phyloP scores from a whole-genome alignment of 306 rosid genomes.

The Nissolia schottii region DNA sequence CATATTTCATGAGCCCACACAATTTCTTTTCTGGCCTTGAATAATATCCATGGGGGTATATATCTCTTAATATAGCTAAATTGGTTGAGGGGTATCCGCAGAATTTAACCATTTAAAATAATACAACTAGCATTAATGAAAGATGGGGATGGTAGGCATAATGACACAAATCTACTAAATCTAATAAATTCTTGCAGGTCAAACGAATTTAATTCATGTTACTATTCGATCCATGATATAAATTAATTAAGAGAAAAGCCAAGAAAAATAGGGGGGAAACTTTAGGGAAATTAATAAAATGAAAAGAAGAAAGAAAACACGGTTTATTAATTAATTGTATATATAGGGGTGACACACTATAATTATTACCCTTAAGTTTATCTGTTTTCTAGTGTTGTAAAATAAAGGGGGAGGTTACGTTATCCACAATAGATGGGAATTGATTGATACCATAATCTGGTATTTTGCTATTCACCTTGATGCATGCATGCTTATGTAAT shows the following conservation, averaged over 20 bases:
- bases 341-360: neutral
- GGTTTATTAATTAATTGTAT: neutral
- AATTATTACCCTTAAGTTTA: neutral
- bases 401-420: conserved; percentile 30
- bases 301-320: neutral
- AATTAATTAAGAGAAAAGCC: neutral
- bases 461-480: neutral
- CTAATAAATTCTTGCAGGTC: conserved; percentile 11
- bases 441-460: conserved; percentile 22
- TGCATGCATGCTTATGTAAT: conserved; percentile 15
- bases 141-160: conserved; percentile 17
- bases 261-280: neutral
- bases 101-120: conserved; percentile 7
- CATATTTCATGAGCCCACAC: conserved; percentile 10
- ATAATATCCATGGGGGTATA: conserved; percentile 1
- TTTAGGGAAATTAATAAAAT: neutral
- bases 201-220: conserved; percentile 28
- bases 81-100: neutral
- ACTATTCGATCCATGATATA: conserved; percentile 5
- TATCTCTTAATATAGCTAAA: conserved; percentile 17
- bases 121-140: conserved; percentile 22
- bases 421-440: conserved; percentile 9
- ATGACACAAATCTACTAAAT: conserved; percentile 32
- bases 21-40: neutral
- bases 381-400: neutral